phyloP scores from a whole-genome alignment of 2,329 filamentous ascomycete species.

The Phaeophleospora eucalypticola region DNA sequence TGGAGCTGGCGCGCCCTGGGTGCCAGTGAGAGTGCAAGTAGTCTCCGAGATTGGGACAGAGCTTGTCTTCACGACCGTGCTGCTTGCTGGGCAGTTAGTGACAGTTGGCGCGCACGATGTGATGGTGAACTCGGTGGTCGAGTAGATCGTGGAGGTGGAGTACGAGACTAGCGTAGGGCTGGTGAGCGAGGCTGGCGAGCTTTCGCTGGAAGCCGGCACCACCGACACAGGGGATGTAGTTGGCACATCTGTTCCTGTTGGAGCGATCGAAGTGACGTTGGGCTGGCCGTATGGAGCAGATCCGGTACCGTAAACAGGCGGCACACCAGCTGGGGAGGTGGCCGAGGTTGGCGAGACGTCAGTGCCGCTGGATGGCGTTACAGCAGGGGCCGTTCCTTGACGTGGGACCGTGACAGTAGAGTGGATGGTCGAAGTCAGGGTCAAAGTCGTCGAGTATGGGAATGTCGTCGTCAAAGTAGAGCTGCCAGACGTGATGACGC shows the following conservation, averaged over 20 bases:
- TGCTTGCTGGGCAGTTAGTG: constrained; percentile 38
- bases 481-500: constrained; percentile 14
- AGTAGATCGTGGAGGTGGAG: constrained; percentile 40
- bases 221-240: too few species aligned
- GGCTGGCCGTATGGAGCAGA: constrained; percentile 1
- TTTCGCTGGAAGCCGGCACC: background rate
- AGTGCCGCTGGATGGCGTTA: constrained; percentile 6
- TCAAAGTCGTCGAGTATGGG: constrained; percentile 14
- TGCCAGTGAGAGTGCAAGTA: constrained; percentile 1
- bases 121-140: constrained; percentile 42
- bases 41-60: constrained; percentile 34
- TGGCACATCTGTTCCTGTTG: constrained; percentile 3
- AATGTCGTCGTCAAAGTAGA: constrained; percentile 18
- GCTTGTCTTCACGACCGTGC: constrained; percentile 33
- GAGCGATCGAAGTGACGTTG: constrained; percentile 7
- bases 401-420: constrained; percentile 13
- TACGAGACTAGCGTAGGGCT: constrained; percentile 22
- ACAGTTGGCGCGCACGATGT: constrained; percentile 39
- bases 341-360: constrained; percentile 12
- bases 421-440: constrained; percentile 14
- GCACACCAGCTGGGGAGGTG: too few species aligned
- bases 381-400: too few species aligned
- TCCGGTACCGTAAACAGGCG: too few species aligned
- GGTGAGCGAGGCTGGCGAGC: constrained; percentile 9
- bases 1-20: too few species aligned